Evolutionary conservation across 345 rosid genomes (phyloP), one percentile per base, ranked within the genome.

Genomic region (Syzygium jambos): DNA sequence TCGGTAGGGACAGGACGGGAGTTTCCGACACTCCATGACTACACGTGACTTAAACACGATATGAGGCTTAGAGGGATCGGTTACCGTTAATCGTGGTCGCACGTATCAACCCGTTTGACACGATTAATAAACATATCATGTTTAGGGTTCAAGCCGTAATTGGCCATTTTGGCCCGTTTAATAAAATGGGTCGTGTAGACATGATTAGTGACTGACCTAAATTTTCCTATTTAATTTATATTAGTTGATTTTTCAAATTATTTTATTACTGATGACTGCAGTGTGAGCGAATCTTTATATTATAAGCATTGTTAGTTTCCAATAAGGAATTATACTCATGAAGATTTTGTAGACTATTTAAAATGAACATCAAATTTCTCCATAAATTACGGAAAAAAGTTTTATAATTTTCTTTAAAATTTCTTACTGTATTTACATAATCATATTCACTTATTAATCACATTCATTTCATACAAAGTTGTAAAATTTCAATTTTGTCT

Each of bases 161-260:
- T 0, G 0, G 0, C 11, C 43, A 30, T 65, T 65, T 2, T 15
- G 21, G 34, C 49, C 0, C 23, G 7, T 73, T 73, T 73, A 73
- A 73, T 73, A 30, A 73, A 0, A 34, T 34, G 80, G 49, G 27
- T 38, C 80, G 19, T 73, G 9, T 17, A 30, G 43, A 30, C 41
- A 8, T 16, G 41, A 65, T 0, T 65, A 65, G 34, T 65, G 78
- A 30, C 43, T 19, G 23, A 65, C 41, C 57, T 54, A 19, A n/a
- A 22, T 56, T 56, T 55, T 27, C 59, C 59, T 55, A 55, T 21
- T 21, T 55, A 8, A 55, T 8, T 23, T 56, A 22, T 23, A 9
- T 9, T 22, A 8, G 11, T 22, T 22, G 4, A 3, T 22, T 23
- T 56, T 56, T 56, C 9, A 9, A 1, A 21, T 17, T 21, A 8